Evolutionary conservation across 108 stramenopile genomes (phyloP).

Genomic region (Poteriospumella lacustris): DNA sequence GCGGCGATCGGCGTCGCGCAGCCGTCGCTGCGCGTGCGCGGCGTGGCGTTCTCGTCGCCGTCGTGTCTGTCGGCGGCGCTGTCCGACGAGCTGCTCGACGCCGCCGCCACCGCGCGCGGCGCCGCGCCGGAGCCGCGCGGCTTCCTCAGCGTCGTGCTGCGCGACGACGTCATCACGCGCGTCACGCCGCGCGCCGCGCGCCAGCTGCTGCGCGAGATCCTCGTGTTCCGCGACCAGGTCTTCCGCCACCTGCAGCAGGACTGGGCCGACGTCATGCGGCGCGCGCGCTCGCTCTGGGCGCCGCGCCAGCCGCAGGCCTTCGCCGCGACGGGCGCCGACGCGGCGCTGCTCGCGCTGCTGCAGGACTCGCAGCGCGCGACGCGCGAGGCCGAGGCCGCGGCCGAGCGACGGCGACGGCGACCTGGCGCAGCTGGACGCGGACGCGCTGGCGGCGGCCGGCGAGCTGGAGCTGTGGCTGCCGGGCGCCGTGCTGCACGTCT

Average conservation of each 20-base stretch:
- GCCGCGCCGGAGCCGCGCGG: not conserved
- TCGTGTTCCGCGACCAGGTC: not conserved
- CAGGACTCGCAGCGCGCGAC: no score
- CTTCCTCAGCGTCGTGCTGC: not conserved
- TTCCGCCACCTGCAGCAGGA: not conserved
- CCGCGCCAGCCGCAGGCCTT: no score
- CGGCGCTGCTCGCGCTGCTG: no score
- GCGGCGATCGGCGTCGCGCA: no score
- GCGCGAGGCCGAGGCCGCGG: no score
- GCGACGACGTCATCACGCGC: not conserved
- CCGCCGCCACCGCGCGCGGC: not conserved
- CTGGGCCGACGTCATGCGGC: not conserved
- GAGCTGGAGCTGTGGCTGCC: not conserved
- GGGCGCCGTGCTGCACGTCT: not conserved
- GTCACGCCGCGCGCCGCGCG: not conserved
- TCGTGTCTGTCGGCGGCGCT: no score
- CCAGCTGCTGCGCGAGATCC: not conserved
- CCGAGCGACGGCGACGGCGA: no score
- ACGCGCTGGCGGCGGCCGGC: not conserved
- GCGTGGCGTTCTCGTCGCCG: no score
- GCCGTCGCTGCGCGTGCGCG: no score
- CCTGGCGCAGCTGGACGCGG: no score
- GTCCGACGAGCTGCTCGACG: no score
- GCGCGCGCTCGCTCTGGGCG: not conserved
- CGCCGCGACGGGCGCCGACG: no score